Evolutionary conservation across 371 early-diverging fungal genomes (phyloP).

Genomic region (Mortierella sp.): DNA sequence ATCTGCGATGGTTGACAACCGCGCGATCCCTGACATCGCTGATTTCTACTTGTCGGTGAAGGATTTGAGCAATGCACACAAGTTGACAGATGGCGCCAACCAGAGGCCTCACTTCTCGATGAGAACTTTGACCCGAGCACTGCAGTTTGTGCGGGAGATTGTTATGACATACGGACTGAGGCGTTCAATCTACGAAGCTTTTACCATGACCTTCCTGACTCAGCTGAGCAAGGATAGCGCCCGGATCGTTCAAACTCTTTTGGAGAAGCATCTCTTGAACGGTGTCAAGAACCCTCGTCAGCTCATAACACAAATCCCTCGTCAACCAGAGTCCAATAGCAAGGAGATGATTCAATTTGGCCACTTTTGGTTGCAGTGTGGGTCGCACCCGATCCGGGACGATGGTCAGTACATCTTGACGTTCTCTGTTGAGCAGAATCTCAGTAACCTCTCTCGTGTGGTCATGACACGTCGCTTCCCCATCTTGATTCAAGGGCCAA

Average conservation of each 20-base stretch:
- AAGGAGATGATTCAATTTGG: slow-evolving; percentile 82
- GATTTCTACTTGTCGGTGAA: slow-evolving; percentile 89
- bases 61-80: slow-evolving; percentile 72
- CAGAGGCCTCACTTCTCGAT: slow-evolving; percentile 93
- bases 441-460: slow-evolving; percentile 91
- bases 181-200: slow-evolving; percentile 91
- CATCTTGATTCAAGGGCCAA: slow-evolving; percentile 99
- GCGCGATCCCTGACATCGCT: slow-evolving; percentile 78
- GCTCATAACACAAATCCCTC: slow-evolving; percentile 73
- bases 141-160: slow-evolving; percentile 84
- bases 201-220: slow-evolving; percentile 95
- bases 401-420: slow-evolving; percentile 89
- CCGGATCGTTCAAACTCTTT: slow-evolving; percentile 63
- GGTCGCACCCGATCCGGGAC: slow-evolving; percentile 63
- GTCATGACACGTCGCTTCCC: slow-evolving; percentile 93
- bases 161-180: slow-evolving; percentile 79
- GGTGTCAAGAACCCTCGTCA: slow-evolving; percentile 70
- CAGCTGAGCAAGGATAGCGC: slow-evolving; percentile 85
- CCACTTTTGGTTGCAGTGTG: slow-evolving; percentile 87
- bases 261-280: slow-evolving; percentile 73
- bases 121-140: slow-evolving; percentile 92
- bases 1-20: slow-evolving; percentile 66
- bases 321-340: slow-evolving; percentile 60
- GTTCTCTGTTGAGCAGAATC: slow-evolving; percentile 83
- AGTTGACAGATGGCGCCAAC: slow-evolving; percentile 91